These are phyloP conservation scores for Diatrype stigma DNA, from an alignment of 2,329 filamentous ascomycete species.

Conservation along the genomic window DNA sequence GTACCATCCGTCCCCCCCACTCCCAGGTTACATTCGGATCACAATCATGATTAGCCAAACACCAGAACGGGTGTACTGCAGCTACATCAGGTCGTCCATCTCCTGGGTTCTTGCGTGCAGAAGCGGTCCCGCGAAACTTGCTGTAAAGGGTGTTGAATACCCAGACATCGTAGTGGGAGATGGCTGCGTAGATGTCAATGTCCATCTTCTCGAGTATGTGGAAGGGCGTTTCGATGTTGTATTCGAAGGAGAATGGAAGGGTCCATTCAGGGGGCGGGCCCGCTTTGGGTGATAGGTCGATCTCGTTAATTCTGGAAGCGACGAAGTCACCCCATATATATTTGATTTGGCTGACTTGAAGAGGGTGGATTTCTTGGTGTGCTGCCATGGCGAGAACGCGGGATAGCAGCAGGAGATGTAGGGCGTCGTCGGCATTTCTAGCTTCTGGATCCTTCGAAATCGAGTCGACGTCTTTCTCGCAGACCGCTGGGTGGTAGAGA, in stretches of 20 bases:
- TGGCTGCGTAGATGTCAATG: slow-evolving; percentile 64
- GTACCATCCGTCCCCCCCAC: slow-evolving; percentile 75
- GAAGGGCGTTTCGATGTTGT: slow-evolving; percentile 69
- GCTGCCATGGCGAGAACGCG: slow-evolving; percentile 60
- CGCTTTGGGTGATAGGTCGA: slow-evolving; percentile 49
- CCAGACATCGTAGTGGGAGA: slow-evolving; percentile 66
- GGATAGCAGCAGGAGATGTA: slow-evolving; percentile 60
- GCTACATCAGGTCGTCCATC: slow-evolving; percentile 86
- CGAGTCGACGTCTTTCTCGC: slow-evolving; percentile 62
- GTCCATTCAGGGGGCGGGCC: slow-evolving; percentile 60
- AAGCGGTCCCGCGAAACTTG: slow-evolving; percentile 91
- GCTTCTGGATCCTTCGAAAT: slow-evolving; percentile 62
- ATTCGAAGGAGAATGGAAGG: slow-evolving; percentile 72
- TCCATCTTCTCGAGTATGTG: slow-evolving; percentile 83
- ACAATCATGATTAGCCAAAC: slow-evolving; percentile 92
- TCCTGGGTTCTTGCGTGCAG: slow-evolving; percentile 70
- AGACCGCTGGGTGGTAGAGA: slow-evolving; percentile 61
- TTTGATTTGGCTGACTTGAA: slow-evolving; percentile 61
- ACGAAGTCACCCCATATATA: slow-evolving; percentile 69
- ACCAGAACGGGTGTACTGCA: slow-evolving; percentile 94
- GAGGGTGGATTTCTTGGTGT: slow-evolving; percentile 57
- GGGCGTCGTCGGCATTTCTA: slow-evolving; percentile 54
- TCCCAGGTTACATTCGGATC: slow-evolving; percentile 94
- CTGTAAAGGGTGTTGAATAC: slow-evolving; percentile 87
- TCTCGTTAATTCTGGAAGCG: slow-evolving; percentile 46